Evolutionary conservation across 805 yeast genomes (phyloP).

Genomic region (Kluyveromyces nonfermentans): DNA sequence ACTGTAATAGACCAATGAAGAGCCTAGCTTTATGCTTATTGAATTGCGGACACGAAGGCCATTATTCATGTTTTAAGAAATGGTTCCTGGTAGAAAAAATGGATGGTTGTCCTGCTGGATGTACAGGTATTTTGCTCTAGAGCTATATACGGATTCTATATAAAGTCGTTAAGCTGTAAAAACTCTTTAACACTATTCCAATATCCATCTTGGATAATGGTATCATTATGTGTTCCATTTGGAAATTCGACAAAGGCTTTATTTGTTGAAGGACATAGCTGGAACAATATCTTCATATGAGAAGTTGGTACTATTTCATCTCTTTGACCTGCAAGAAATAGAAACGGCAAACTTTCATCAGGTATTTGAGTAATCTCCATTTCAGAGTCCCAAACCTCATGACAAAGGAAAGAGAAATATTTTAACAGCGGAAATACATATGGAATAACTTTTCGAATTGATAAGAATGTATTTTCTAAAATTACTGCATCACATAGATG

Average conservation of each 20-base stretch:
- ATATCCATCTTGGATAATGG: conserved; percentile 63
- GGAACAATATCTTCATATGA: conserved; percentile 60
- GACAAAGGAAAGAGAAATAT: conserved; percentile 51
- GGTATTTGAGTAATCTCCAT: conserved; percentile 38
- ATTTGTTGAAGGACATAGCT: conserved; percentile 37
- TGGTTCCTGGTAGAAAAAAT: conserved; percentile 67
- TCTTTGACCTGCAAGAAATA: conserved; percentile 59
- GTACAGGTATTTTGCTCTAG: conserved; percentile 11
- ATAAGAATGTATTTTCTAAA: conserved; percentile 79
- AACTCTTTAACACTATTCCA: conserved; percentile 64
- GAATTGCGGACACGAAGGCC: conserved; percentile 83
- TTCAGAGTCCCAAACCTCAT: conserved; percentile 80
- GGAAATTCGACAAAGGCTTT: conserved; percentile 50
- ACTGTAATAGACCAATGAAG: conserved; percentile 68
- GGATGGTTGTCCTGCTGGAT: conserved; percentile 75
- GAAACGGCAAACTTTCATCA: conserved; percentile 48
- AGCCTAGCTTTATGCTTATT: conserved; percentile 54
- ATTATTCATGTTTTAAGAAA: conserved; percentile 62
- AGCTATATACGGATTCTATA: background rate
- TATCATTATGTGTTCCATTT: conserved; percentile 73
- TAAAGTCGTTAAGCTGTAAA: conserved; percentile 30
- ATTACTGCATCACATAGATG: conserved; percentile 51
- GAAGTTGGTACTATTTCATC: conserved; percentile 91
- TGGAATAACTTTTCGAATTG: conserved; percentile 61
- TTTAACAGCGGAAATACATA: conserved; percentile 62